Conservation (phyloP, 2,329 filamentous ascomycete species). For the Plectosphaerella cucumerina region DNA sequence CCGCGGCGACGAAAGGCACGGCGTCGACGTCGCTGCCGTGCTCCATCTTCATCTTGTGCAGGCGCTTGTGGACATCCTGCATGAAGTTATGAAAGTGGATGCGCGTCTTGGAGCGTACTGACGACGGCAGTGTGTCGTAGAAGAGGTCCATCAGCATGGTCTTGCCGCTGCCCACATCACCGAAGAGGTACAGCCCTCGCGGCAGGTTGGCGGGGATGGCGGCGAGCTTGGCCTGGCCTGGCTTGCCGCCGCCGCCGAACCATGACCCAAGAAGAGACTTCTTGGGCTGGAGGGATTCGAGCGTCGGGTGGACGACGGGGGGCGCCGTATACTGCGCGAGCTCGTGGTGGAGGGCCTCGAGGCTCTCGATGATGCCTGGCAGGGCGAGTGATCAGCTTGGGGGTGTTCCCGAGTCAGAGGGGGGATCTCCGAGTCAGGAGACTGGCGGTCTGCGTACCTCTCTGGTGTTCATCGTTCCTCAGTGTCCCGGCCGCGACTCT, state of each 20-base stretch:
- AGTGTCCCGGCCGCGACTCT: constrained; percentile 71
- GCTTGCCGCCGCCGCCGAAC: constrained; percentile 47
- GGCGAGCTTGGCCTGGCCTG: constrained; percentile 31
- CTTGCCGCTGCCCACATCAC: constrained; percentile 95
- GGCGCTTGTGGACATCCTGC: constrained; percentile 89
- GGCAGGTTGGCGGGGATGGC: constrained; percentile 71
- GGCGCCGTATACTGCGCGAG: constrained; percentile 70
- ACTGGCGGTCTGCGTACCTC: constrained; percentile 50
- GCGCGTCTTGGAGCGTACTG: constrained; percentile 77
- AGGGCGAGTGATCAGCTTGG: constrained; percentile 3
- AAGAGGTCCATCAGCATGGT: constrained; percentile 99
- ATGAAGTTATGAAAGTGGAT: constrained; percentile 99
- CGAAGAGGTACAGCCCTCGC: constrained; percentile 88
- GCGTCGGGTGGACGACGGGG: constrained; percentile 69
- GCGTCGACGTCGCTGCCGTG: constrained; percentile 88
- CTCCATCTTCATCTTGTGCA: constrained; percentile 86
- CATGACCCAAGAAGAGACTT: constrained; percentile 56
- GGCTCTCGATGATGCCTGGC: constrained; percentile 76
- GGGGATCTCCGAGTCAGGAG: not conserved
- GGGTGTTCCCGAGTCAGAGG: not conserved
- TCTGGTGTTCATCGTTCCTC: constrained; percentile 85
- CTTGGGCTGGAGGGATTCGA: constrained; percentile 61
- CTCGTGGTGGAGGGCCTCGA: constrained; percentile 86
- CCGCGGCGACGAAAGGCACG: constrained; percentile 88
- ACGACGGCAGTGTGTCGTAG: constrained; percentile 81